A percentile compares a stretch with the other conserved stretches of the same genome.
phyloP scores from a whole-genome alignment of 1,284 basidiomycete genomes.

The Rhodotorula sp. region DNA sequence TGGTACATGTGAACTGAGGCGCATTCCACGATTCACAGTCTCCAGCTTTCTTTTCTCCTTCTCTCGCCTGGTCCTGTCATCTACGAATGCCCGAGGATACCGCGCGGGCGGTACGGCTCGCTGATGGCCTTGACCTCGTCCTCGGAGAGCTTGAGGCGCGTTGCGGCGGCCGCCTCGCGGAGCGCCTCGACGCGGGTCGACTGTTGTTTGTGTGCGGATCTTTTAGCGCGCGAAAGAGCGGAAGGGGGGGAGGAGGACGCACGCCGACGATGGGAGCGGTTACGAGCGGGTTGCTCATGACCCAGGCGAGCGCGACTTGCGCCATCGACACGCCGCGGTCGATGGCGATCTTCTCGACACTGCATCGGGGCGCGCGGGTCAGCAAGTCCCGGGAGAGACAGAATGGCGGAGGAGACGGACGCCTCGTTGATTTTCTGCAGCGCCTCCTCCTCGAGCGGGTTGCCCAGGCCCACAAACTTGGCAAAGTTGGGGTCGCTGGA shows the following conservation, averaged over 20 bases:
- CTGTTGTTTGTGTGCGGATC: not conserved
- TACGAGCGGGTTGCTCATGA: constrained; percentile 30
- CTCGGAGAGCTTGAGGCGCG: constrained; percentile 57
- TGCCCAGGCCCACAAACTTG: constrained; percentile 37
- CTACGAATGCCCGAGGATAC: constrained; percentile 50
- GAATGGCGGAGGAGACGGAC: constrained; percentile 14
- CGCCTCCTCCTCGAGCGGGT: constrained; percentile 28
- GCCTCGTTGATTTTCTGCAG: constrained; percentile 39
- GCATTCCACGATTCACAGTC: too few relatives aligned
- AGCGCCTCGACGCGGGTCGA: constrained; percentile 43
- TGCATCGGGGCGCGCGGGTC: too few relatives aligned
- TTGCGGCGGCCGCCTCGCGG: constrained; percentile 39
- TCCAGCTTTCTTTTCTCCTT: too few relatives aligned
- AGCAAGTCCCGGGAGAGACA: too few relatives aligned
- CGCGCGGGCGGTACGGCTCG: constrained; percentile 56
- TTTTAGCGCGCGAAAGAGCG: too few relatives aligned
- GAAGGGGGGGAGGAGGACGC: not conserved
- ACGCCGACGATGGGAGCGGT: constrained; percentile 46
- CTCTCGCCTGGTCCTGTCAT: not conserved
- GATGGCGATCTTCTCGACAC: constrained; percentile 44
- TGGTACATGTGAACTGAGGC: too few relatives aligned
- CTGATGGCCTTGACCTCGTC: constrained; percentile 61
- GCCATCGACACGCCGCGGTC: constrained; percentile 44
- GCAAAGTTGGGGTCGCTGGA: constrained; percentile 38
- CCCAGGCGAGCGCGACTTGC: constrained; percentile 45